phyloP scores from a whole-genome alignment of 495 filamentous ascomycete genomes.

The Paragyromitra xinjiangensis region DNA sequence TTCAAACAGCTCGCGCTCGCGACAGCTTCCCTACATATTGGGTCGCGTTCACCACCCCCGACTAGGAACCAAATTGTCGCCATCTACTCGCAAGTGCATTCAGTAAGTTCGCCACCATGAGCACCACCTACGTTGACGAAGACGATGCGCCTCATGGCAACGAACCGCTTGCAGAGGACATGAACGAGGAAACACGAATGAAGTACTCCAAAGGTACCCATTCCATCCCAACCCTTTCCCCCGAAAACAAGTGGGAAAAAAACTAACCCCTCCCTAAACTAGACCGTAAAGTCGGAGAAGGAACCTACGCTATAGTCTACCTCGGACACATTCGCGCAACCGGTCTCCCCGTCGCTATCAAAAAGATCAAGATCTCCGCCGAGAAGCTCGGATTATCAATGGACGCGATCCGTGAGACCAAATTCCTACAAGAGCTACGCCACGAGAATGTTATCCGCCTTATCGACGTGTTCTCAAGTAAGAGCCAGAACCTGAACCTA shows the following conservation, averaged over 20 bases:
- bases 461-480: conserved; percentile 88
- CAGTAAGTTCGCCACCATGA: conserved; percentile 11
- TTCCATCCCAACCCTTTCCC: conserved; percentile 4
- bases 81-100: neutral
- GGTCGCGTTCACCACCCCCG: neutral
- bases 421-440: conserved; percentile 90
- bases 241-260: neutral
- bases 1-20: neutral
- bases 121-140: conserved; percentile 14
- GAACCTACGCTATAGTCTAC: conserved; percentile 96
- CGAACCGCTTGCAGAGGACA: conserved; percentile 61
- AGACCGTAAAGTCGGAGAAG: conserved; percentile 92
- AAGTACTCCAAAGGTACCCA: conserved; percentile 86
- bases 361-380: conserved; percentile 85
- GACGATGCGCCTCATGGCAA: conserved; percentile 15
- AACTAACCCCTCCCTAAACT: conserved; percentile 29
- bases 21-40: neutral
- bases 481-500: conserved; percentile 90
- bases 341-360: conserved; percentile 87
- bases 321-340: conserved; percentile 74
- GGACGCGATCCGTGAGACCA: conserved; percentile 95
- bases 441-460: conserved; percentile 96
- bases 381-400: conserved; percentile 85
- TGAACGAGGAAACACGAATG: conserved; percentile 84
- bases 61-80: neutral